Conservation (phyloP, 2,329 filamentous ascomycete genomes). For the Arthrobotrys pseudoclavata region DNA sequence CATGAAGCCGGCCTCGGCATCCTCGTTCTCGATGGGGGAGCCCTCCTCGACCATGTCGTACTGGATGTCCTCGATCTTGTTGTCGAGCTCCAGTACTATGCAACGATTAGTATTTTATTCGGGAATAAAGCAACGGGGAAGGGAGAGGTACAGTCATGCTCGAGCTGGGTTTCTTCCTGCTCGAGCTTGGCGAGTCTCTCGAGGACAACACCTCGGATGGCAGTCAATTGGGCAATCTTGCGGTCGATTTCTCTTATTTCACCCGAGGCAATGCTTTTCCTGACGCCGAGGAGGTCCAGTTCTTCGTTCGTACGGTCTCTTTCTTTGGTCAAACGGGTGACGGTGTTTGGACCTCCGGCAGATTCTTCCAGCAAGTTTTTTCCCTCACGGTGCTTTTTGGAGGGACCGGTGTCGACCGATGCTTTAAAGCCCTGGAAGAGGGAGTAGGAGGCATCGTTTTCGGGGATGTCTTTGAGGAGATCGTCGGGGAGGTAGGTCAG, state of each 20-base stretch:
- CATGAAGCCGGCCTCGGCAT: constrained; percentile 79
- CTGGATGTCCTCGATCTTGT: constrained; percentile 74
- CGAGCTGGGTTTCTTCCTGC: constrained; percentile 88
- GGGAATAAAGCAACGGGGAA: not conserved
- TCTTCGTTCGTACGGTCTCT: constrained; percentile 84
- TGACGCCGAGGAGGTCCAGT: constrained; percentile 88
- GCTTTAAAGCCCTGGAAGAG: constrained; percentile 97
- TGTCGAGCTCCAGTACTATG: constrained; percentile 72
- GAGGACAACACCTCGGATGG: constrained; percentile 91
- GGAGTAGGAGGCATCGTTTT: constrained; percentile 86
- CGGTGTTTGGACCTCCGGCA: constrained; percentile 65
- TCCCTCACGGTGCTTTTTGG: constrained; percentile 68
- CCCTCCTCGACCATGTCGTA: constrained; percentile 69
- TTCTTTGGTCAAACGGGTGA: constrained; percentile 83
- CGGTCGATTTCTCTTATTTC: constrained; percentile 97
- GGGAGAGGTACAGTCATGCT: constrained; percentile 79
- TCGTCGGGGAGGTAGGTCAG: constrained; percentile 90
- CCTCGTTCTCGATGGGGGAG: constrained; percentile 69
- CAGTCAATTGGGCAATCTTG: constrained; percentile 92
- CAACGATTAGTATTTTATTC: constrained; percentile 18
- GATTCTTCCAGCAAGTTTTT: constrained; percentile 61
- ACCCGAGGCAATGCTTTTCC: constrained; percentile 97
- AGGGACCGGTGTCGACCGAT: constrained; percentile 77
- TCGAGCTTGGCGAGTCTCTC: constrained; percentile 88
- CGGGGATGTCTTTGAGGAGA: constrained; percentile 87